Percentiles rank a stretch among this genome's conserved stretches.
phyloP scores from a whole-genome alignment of 345 rosid species.

The Clausena lansium region DNA sequence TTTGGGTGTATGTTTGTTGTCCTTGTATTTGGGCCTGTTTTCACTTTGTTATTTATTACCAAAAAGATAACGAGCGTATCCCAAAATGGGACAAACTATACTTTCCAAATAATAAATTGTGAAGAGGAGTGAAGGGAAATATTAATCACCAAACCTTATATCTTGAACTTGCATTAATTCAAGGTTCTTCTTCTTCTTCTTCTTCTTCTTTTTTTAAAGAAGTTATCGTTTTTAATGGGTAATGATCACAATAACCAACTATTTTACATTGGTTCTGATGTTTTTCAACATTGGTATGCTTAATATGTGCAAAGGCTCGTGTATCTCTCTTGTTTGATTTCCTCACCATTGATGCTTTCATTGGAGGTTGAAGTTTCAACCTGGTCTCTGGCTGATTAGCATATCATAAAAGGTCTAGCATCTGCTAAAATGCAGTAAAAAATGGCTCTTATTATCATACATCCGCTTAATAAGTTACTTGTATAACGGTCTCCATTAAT shows the following conservation, averaged over 20 bases:
- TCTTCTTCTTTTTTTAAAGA: background rate
- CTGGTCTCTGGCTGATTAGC: conserved; percentile 8
- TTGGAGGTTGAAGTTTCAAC: conserved; percentile 15
- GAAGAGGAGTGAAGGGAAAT: background rate
- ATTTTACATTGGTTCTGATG: background rate
- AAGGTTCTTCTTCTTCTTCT: background rate
- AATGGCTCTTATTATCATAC: background rate
- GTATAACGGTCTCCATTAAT: background rate
- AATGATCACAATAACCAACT: background rate
- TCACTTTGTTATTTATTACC: background rate
- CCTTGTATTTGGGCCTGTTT: background rate
- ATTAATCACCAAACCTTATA: background rate
- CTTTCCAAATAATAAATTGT: background rate
- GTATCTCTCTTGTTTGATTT: conserved; percentile 13
- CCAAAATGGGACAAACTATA: background rate
- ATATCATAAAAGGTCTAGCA: background rate
- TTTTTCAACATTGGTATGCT: background rate
- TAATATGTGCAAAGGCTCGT: background rate
- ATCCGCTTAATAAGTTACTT: conserved; percentile 3
- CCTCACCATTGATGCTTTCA: conserved; percentile 11
- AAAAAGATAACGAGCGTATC: background rate
- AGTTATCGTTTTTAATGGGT: background rate
- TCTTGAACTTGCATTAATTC: background rate
- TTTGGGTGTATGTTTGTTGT: background rate
- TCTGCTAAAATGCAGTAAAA: background rate